Percentiles rank a stretch among this genome's conserved stretches.
phyloP scores from a whole-genome alignment of 2,329 filamentous ascomycete species.

The Colletotrichum sansevieriae region DNA sequence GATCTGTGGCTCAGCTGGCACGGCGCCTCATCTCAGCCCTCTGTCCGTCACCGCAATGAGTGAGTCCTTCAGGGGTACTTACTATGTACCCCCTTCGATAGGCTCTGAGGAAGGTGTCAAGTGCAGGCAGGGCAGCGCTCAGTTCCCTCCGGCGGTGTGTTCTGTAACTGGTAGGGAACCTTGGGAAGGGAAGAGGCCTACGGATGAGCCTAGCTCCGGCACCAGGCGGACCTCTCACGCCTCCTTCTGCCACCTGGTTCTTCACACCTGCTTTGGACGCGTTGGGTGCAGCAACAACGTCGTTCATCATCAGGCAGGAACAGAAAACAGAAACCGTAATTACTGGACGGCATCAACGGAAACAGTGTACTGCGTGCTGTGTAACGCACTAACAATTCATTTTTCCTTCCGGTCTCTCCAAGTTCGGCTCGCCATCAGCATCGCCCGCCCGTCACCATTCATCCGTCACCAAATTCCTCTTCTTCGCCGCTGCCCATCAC shows the following conservation, averaged over 20 bases:
- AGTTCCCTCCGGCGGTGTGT: conserved; percentile 24
- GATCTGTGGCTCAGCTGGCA: conserved; percentile 39
- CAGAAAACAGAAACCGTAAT: too few relatives aligned
- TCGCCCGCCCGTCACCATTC: conserved; percentile 12
- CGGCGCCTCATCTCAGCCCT: conserved; percentile 36
- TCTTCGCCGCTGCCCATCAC: conserved; percentile 34
- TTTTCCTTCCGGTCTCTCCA: background rate
- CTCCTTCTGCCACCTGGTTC: too few relatives aligned
- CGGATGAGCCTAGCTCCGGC: conserved; percentile 37
- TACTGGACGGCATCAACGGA: background rate
- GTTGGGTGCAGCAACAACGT: too few relatives aligned
- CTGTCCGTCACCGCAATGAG: background rate
- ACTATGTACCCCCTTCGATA: too few relatives aligned
- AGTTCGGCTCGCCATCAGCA: background rate
- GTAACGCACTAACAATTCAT: background rate
- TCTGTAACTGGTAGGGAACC: conserved; percentile 38
- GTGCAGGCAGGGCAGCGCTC: conserved; percentile 9
- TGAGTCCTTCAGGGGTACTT: too few relatives aligned
- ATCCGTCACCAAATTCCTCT: background rate
- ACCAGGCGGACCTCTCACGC: conserved; percentile 12
- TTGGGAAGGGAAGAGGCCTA: conserved; percentile 37
- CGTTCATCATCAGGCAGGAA: too few relatives aligned
- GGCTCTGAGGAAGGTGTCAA: too few relatives aligned
- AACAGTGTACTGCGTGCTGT: background rate
- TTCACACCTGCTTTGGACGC: too few relatives aligned